A percentile compares a stretch with the other conserved stretches of the same genome.
phyloP scores from a whole-genome alignment of 768 basidiomycete genomes.

The Chiua virens region DNA sequence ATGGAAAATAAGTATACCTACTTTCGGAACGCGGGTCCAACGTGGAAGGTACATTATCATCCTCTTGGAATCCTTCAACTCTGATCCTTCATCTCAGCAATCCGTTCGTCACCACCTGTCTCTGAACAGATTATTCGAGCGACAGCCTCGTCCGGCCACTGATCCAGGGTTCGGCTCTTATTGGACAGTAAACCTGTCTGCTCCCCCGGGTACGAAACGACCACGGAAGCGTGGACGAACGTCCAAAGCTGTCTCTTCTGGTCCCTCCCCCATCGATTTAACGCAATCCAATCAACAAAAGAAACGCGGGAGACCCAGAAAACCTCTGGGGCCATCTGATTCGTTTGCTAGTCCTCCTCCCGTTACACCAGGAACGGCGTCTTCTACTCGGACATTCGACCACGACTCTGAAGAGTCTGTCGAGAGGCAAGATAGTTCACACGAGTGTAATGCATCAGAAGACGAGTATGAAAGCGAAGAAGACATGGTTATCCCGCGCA shows the following conservation, averaged over 20 bases:
- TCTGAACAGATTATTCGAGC: constrained; percentile 78
- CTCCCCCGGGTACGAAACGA: constrained; percentile 85
- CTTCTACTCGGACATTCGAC: constrained; percentile 27
- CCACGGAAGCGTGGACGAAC: constrained; percentile 76
- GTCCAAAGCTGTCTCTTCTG: constrained; percentile 41
- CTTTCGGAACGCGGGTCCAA: constrained; percentile 76
- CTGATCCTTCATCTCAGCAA: constrained; percentile 52
- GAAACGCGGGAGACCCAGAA: constrained; percentile 44
- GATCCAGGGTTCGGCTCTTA: constrained; percentile 88
- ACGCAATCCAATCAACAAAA: constrained; percentile 25
- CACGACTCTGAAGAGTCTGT: constrained; percentile 41
- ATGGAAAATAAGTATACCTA: constrained; percentile 87
- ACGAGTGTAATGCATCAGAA: constrained; percentile 45
- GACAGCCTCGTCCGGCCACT: constrained; percentile 77
- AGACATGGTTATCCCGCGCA: constrained; percentile 49
- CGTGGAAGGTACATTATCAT: constrained; percentile 69
- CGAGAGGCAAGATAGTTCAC: constrained; percentile 38
- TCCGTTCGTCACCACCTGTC: constrained; percentile 85
- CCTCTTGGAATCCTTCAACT: neutral
- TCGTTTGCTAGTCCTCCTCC: constrained; percentile 13
- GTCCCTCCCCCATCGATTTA: constrained; percentile 12
- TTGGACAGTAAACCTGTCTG: constrained; percentile 85
- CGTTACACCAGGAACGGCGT: constrained; percentile 21
- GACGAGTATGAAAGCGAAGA: constrained; percentile 69
- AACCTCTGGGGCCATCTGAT: constrained; percentile 23